A percentile compares a stretch with the other conserved stretches of the same genome.
Conservation (phyloP, 108 stramenopile species). For the Pseudonitzschia pungens region DNA sequence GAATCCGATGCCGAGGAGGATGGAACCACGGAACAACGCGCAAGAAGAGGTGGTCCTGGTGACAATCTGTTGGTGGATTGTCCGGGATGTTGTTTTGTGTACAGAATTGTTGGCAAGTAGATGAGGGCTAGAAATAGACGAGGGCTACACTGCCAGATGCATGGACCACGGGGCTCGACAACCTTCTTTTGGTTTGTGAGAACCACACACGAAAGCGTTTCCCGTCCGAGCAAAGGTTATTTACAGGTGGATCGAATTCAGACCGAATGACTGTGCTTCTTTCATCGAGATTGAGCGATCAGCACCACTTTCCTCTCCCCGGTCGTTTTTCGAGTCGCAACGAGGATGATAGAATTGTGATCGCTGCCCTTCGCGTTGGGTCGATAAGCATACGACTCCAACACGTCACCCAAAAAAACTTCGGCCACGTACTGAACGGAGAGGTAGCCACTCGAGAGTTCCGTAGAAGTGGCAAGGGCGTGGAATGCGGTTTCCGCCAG, state of each 20-base stretch:
- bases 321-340: not conserved
- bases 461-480: not conserved
- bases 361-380: not conserved
- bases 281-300: not conserved
- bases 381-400: constrained; percentile 12
- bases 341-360: not conserved
- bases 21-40: not conserved
- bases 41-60: not conserved
- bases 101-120: constrained; percentile 21
- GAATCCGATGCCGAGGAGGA: not conserved
- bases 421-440: constrained; percentile 23
- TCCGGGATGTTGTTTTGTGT: constrained; percentile 45
- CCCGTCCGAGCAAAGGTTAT: not conserved
- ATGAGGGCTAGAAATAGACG: too few relatives aligned
- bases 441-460: not conserved
- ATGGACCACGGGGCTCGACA: not conserved
- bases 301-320: not conserved
- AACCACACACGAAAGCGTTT: not conserved
- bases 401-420: constrained; percentile 21
- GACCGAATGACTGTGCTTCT: too few relatives aligned
- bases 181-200: not conserved
- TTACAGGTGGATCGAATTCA: too few relatives aligned
- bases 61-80: constrained; percentile 33
- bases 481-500: constrained; percentile 27
- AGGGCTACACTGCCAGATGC: not conserved